These are phyloP conservation scores for Candida montana DNA, from an alignment of 805 yeast species.

Conservation along the genomic window DNA sequence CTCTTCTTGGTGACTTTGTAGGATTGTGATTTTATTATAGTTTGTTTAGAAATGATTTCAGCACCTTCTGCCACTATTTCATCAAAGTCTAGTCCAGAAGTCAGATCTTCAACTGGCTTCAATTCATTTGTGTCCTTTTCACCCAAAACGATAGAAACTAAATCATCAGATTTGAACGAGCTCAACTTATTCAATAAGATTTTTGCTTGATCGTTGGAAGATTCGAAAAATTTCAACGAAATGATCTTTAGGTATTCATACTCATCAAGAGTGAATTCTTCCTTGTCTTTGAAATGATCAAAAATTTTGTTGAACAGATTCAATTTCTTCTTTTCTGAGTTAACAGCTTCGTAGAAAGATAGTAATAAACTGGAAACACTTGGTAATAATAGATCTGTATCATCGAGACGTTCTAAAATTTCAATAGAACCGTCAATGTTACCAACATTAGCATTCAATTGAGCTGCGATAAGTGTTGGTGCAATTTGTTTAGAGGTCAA, in stretches of 20 bases:
- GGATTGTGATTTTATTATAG: constrained; percentile 6
- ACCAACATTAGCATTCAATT: constrained; percentile 26
- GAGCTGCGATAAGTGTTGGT: constrained; percentile 30
- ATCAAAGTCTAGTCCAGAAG: constrained; percentile 28
- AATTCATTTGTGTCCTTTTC: constrained; percentile 18
- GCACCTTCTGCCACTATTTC: constrained; percentile 23
- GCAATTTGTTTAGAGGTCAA: constrained; percentile 26
- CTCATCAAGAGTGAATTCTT: constrained; percentile 16
- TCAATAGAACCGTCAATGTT: constrained; percentile 31
- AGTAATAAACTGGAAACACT: constrained; percentile 46
- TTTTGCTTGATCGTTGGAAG: constrained; percentile 7
- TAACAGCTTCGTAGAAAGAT: constrained; percentile 43
- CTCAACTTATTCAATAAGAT: constrained; percentile 24
- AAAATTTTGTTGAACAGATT: constrained; percentile 29
- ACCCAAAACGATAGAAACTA: constrained; percentile 27
- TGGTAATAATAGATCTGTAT: constrained; percentile 29
- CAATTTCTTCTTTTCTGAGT: constrained; percentile 30
- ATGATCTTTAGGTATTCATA: constrained; percentile 28
- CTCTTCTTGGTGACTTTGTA: constrained; percentile 26
- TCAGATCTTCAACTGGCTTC: constrained; percentile 25
- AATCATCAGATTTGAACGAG: constrained; percentile 19
- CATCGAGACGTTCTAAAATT: constrained; percentile 30
- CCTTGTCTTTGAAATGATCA: constrained; percentile 16
- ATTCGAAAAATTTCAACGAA: constrained; percentile 31
- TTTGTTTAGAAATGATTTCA: constrained; percentile 12